phyloP scores from a whole-genome alignment of 495 filamentous ascomycete species.

The Jackrogersella minutella region DNA sequence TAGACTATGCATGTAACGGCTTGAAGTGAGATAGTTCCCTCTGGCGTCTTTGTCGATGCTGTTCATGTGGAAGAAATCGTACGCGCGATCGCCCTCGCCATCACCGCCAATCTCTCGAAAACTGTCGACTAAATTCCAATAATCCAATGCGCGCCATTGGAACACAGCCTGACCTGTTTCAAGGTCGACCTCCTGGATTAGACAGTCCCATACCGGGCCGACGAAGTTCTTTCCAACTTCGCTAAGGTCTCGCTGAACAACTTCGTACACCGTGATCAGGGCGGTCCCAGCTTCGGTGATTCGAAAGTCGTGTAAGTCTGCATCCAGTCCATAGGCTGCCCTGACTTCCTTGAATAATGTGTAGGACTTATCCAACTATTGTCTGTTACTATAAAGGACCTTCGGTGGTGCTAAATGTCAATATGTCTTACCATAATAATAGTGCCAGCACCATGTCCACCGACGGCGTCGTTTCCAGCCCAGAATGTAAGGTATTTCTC shows the following conservation, averaged over 20 bases:
- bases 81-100: conserved; percentile 48
- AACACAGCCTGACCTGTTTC: conserved; percentile 51
- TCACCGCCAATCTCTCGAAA: conserved; percentile 32
- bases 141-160: conserved; percentile 52
- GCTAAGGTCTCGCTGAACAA: conserved; percentile 45
- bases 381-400: not conserved
- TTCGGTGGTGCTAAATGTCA: not conserved
- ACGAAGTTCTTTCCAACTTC: conserved; percentile 44
- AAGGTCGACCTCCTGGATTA: conserved; percentile 59
- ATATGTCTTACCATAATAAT: conserved; percentile 57
- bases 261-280: conserved; percentile 56
- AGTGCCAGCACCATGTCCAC: conserved; percentile 57
- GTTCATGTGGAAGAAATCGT: conserved; percentile 73
- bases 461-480: conserved; percentile 57
- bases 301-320: conserved; percentile 56
- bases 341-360: conserved; percentile 18
- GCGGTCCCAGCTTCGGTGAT: conserved; percentile 57
- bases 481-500: conserved; percentile 60
- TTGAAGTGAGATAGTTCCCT: conserved; percentile 67
- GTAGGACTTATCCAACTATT: conserved; percentile 23
- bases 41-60: conserved; percentile 65
- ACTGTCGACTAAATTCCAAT: conserved; percentile 42
- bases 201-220: conserved; percentile 58
- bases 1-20: conserved; percentile 63
- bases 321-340: conserved; percentile 23